These are phyloP conservation scores for Glarea lozoyensis DNA, from an alignment of 495 filamentous ascomycete genomes.

Conservation along the genomic window DNA sequence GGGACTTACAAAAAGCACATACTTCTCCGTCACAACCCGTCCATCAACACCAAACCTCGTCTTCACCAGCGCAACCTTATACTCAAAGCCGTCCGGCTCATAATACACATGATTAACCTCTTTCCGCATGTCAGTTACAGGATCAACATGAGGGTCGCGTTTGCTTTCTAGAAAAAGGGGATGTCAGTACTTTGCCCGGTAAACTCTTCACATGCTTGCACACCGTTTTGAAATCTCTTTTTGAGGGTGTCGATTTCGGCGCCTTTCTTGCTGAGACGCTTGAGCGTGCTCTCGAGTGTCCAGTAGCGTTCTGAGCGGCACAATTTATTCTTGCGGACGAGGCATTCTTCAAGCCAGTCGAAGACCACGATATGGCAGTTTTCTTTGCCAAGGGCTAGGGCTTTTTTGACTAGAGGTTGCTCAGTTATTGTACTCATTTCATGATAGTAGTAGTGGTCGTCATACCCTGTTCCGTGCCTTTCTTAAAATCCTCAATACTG, in stretches of 20 bases:
- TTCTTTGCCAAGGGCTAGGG: conserved; percentile 20
- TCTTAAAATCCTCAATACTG: conserved; percentile 40
- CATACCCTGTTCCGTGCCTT: conserved; percentile 36
- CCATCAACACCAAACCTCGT: conserved; percentile 28
- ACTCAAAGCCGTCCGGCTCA: conserved; percentile 37
- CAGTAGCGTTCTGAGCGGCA: conserved; percentile 32
- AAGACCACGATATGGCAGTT: conserved; percentile 45
- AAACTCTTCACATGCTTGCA: no score
- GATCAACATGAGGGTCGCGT: no score
- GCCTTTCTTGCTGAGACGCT: conserved; percentile 23
- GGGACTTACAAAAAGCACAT: conserved; percentile 14
- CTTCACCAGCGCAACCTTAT: conserved; percentile 39
- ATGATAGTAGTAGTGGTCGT: neutral
- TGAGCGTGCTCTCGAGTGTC: conserved; percentile 30
- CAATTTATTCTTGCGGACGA: conserved; percentile 27
- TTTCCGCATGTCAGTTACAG: conserved; percentile 9
- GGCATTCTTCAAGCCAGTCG: conserved; percentile 54
- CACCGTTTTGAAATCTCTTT: conserved; percentile 20
- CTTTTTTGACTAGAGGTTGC: conserved; percentile 31
- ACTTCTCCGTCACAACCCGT: conserved; percentile 11
- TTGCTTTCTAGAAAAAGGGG: no score
- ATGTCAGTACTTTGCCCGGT: no score
- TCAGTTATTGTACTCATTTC: neutral
- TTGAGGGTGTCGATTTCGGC: conserved; percentile 19
- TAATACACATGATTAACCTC: conserved; percentile 39